Base-by-base conservation (phyloP, 495 filamentous ascomycete genomes). In the Penicillium angulare region DNA sequence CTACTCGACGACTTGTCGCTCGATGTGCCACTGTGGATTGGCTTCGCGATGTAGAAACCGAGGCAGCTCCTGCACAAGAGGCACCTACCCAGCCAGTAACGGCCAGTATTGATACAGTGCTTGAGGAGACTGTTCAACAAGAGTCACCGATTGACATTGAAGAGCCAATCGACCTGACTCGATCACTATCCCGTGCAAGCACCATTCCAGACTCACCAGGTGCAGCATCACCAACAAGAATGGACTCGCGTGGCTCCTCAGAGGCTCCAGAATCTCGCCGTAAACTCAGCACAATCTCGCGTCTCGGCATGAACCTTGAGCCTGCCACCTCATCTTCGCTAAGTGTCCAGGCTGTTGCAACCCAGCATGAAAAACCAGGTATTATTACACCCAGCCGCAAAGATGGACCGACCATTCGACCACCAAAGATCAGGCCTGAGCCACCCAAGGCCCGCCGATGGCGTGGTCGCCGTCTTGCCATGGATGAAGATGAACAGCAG, bases 21-120 rank as follows among this genome's bases (percentile, higher is more conserved):
- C 84, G 95, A 23, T 95, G 93, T 53, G 77, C 81, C 32, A 84
- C 84, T 32, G 91, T 95, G n/a, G 75, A 81, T 7, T 98, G 93
- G 93, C 71, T 98, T 15, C 72, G 67, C 35, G 74, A 80, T 18
- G 39, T 52, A 53, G 79, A 52, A 31, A 32, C 56, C 5, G 33
- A 44, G 3, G 33, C 33, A 7, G 23, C 45, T 15, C 29, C 44
- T 20, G 18, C 51, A 6, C 56, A 46, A 10, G 59, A 63, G 2
- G 49, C 40, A 2, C 39, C 50, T 10, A 46, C 46, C 2, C 47
- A 52, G 15, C 15, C 38, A 18, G 57, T 53, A 20, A 50, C 49
- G 9, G 43, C 53, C 15, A 60, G 55, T 20, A 65, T 65, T 20
- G 59, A 60, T 20, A 56, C 59, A 21, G 59, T 65, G 5, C 52